Conservation (phyloP, 2,329 filamentous ascomycete genomes). For the Arthrobotrys sinensis region DNA sequence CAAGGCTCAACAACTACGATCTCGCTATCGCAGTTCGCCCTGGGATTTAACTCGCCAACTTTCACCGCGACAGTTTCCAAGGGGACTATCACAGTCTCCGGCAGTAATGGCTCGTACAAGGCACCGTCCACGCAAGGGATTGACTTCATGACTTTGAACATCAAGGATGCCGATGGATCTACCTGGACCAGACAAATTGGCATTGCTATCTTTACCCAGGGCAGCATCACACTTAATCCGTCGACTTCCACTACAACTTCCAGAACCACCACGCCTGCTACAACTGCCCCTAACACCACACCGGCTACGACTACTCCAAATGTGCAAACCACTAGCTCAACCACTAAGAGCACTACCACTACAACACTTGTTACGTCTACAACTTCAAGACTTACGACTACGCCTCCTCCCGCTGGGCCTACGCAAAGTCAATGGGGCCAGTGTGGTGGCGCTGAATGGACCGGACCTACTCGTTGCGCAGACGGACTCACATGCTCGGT, state of each 20-base stretch:
- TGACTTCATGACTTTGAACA: conserved; percentile 57
- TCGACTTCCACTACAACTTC: conserved; percentile 4
- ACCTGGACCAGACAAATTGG: conserved; percentile 62
- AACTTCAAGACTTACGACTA: background rate
- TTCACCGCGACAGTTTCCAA: conserved; percentile 59
- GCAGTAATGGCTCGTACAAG: conserved; percentile 52
- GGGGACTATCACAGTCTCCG: conserved; percentile 59
- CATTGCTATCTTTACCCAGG: conserved; percentile 45
- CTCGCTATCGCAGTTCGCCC: conserved; percentile 64
- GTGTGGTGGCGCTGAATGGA: conserved; percentile 22
- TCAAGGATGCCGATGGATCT: conserved; percentile 62
- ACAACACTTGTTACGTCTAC: background rate
- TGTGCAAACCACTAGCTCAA: background rate
- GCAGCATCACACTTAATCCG: conserved; percentile 15
- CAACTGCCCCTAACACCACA: background rate
- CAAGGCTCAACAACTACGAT: conserved; percentile 63
- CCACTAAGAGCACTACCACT: background rate
- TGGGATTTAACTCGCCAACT: conserved; percentile 61
- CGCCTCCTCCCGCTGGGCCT: conserved; percentile 2
- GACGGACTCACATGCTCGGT: background rate
- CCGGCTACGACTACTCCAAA: background rate
- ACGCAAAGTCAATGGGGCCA: conserved; percentile 18
- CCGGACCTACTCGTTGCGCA: conserved; percentile 14
- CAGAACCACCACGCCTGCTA: background rate
- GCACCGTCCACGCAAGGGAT: conserved; percentile 59